phyloP scores from a whole-genome alignment of 164 flowering plant species.

The Kingdonia uniflora region DNA sequence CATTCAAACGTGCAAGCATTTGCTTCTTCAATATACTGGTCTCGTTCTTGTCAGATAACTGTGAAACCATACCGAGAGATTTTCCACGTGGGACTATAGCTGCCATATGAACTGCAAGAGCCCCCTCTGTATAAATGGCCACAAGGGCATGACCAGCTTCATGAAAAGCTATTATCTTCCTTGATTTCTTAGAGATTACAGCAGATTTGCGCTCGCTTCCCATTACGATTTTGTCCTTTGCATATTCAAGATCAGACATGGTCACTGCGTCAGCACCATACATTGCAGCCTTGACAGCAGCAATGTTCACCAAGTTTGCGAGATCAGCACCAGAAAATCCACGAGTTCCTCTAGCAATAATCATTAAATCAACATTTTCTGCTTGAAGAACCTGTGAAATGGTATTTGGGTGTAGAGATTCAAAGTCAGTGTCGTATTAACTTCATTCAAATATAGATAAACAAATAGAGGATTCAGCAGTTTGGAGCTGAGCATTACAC shows the following conservation, averaged over 20 bases:
- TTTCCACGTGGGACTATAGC: conserved; percentile 86
- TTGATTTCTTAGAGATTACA: conserved; percentile 79
- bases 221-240: conserved; percentile 86
- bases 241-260: conserved; percentile 75
- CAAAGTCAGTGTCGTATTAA: too few species aligned
- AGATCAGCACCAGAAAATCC: conserved; percentile 91
- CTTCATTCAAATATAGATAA: too few species aligned
- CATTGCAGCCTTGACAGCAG: conserved; percentile 93
- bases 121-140: conserved; percentile 92
- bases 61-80: conserved; percentile 88
- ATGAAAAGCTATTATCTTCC: conserved; percentile 80
- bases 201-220: conserved; percentile 93
- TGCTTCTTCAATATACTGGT: conserved; percentile 72
- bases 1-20: conserved; percentile 92
- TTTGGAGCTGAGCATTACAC: too few species aligned
- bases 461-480: too few species aligned
- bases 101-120: conserved; percentile 88
- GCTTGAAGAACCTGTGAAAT: conserved; percentile 89
- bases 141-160: conserved; percentile 98
- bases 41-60: conserved; percentile 73
- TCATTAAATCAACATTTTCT: conserved; percentile 88
- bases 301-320: too few species aligned
- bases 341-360: conserved; percentile 93
- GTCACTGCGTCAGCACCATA: conserved; percentile 81
- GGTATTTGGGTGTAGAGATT: too few species aligned